Evolutionary conservation across 768 basidiomycete species (phyloP), one percentile per base, ranked within the genome.

Genomic region (Lactifluus hygrophoroides): DNA sequence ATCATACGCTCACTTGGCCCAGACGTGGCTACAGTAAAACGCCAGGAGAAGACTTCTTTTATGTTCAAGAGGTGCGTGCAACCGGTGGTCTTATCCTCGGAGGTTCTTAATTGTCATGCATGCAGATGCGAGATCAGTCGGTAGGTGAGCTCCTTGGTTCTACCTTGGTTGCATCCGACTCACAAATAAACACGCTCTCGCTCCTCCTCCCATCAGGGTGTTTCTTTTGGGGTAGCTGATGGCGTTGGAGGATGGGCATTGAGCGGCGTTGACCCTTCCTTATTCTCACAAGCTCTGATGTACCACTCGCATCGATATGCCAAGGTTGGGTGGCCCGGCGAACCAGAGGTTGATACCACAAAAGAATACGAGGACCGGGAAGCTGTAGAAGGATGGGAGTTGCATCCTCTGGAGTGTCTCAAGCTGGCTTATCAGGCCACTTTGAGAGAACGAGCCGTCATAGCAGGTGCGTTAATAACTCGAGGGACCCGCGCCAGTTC

Each of bases 191-290:
- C 19, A 43, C 30, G 5, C 53, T 54, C 65, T 64, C 52, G 50
- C 52, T 28, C 53, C 46, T 28, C 49, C 19, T 38, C 25, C 14
- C 21, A 23, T n/a, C 30, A 90, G 88, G 88, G 88, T 23, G 69
- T 90, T 28, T 80, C 87, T 2, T 76, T 96, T 53, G 92, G 90
- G 37, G 81, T 96, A 5, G 90, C 93, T 38, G 94, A 97, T 65
- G 94, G 94, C 19, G 93, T 96, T 4, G 93, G 93, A 2, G 93
- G 94, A 19, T 97, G 94, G 94, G 79, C 82, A 48, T 81, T 85
- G 37, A 80, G 81, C 27, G 88, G 90, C 16, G 80, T 90, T 52
- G 92, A 96, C 71, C 91, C 91, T 1, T 85, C 91, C 0, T 74
- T 94, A 45, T 97, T 94, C 74, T 85, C 92, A 1, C 94, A 96